Base-by-base conservation (phyloP, 495 filamentous ascomycete species). In the Clavariopsis aquatica region DNA sequence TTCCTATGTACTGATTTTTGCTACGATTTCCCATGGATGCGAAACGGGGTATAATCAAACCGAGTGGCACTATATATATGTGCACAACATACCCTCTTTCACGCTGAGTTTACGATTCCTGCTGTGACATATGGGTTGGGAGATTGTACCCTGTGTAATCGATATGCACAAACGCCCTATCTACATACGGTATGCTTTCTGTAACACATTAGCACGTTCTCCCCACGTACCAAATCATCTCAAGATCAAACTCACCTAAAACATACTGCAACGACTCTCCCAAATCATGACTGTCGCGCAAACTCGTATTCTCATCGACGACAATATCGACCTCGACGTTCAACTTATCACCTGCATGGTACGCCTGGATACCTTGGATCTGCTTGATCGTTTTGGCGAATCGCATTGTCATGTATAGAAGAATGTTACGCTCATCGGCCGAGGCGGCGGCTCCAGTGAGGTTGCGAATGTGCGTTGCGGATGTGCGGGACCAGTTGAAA, bases 381-480 rank as follows among this genome's bases (percentile, higher is more conserved):
- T 92, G 89, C 68, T 86, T 86, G 62, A 97, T 93, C 3, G 89
- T 88, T 53, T 89, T 90, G 22, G 92, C 93, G 71, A 97, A 97
- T 1, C 93, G 85, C 92, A 97, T 96, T 1, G 91, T 93, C 62
- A 95, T 81, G 76, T 97, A 97, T 0, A 97, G 80, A 8, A 97
- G 77, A 20, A 96, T 83, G 70, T 93, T 96, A 36, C 91, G 83
- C 68, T 96, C 89, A 55, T 89, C 87, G 0, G 90, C 84, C 0
- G 86, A 85, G 26, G 91, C 91, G 0, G 91, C 89, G 31, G 88
- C 89, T 2, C 93, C 93, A 0, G 89, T 88, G 17, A 97, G 81
- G 54, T 94, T 89, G 56, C 84, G 81, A 73, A 97, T 96, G 65
- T 97, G 92, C 23, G 88, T 85, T 20, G 79, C 74, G 0, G 88